These are phyloP conservation scores for Gracilaria gracilis DNA, from an alignment of 23 red algal species.

Conservation along the genomic window DNA sequence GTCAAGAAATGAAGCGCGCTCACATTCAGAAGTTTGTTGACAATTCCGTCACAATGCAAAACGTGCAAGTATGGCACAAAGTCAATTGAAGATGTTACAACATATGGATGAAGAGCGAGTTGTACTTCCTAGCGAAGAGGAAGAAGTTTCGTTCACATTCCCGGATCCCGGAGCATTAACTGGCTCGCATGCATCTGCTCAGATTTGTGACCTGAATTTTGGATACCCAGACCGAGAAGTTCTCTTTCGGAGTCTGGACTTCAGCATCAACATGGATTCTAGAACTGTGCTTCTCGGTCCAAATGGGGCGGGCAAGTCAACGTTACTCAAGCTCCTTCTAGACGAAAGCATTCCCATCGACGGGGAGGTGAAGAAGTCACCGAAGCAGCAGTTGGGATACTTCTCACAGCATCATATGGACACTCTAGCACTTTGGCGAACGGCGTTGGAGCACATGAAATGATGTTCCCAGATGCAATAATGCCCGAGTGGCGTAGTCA, in stretches of 20 bases:
- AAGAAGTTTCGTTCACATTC: constrained; percentile 83
- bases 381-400: constrained; percentile 89
- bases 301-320: constrained; percentile 92
- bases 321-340: constrained; percentile 88
- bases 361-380: constrained; percentile 76
- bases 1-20: constrained; percentile 83
- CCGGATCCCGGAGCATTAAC: constrained; percentile 87
- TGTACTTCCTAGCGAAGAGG: constrained; percentile 86
- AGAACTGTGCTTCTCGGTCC: constrained; percentile 85
- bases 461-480: constrained; percentile 80
- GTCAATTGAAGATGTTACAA: constrained; percentile 86
- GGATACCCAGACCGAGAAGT: constrained; percentile 62
- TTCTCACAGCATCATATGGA: constrained; percentile 99
- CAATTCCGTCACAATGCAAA: constrained; percentile 93
- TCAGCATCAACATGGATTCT: constrained; percentile 90
- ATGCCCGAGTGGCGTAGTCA: constrained; percentile 73
- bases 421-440: constrained; percentile 84
- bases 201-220: constrained; percentile 84
- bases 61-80: constrained; percentile 92
- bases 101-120: constrained; percentile 86
- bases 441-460: constrained; percentile 93
- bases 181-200: constrained; percentile 80
- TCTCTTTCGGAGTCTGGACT: constrained; percentile 81
- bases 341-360: constrained; percentile 83
- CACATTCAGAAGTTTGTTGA: constrained; percentile 96